Base-by-base conservation (phyloP, 2,329 filamentous ascomycete species). In the Epichloe aotearoae region DNA sequence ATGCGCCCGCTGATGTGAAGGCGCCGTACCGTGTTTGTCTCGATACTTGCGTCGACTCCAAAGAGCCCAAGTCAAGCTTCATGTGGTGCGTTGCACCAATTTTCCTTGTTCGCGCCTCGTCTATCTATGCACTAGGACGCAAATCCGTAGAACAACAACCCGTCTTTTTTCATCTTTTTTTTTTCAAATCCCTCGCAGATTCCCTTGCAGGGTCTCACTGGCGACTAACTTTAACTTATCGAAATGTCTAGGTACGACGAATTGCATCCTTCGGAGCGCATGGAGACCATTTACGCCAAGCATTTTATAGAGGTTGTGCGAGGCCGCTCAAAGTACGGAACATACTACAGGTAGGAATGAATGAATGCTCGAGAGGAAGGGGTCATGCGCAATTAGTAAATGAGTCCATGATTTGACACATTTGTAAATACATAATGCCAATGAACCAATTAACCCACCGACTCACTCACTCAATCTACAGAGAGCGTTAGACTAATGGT, bases 241-340 rank as follows among this genome's bases (percentile, higher is more conserved):
- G 19, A 4, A 23, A 23, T n/a, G 17, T 20, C 34, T 23, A 70
- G 67, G 67, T 75, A 74, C 58, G 85, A 91, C 65, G 77, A 82
- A 61, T 63, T 90, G 61, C 86, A 91, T 68, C 84, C 84, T 0
- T 82, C 80, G 33, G 74, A 81, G 65, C 77, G 79, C 65, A 75
- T 82, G 64, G 64, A 66, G 39, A 60, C 68, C 51, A 62, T 71
- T 37, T 63, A 73, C 46, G 69, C 64, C 6, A 51, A 65, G 17
- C 61, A 70, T 49, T 74, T 75, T 50, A 58, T 71, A 30, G 65
- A 69, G 5, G 65, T 69, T 14, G 60, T 72, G 3, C 53, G 59
- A 0, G 68, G 69, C 10, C 64, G 59, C n/a, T 73, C 69, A 20
- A 64, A 63, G 42, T 73, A 71, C 41, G 70, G 63, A 2, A 64